A percentile compares a stretch with the other conserved stretches of the same genome.
phyloP scores from a whole-genome alignment of 371 early-diverging fungal genomes.

The Gilbertella persicaria region DNA sequence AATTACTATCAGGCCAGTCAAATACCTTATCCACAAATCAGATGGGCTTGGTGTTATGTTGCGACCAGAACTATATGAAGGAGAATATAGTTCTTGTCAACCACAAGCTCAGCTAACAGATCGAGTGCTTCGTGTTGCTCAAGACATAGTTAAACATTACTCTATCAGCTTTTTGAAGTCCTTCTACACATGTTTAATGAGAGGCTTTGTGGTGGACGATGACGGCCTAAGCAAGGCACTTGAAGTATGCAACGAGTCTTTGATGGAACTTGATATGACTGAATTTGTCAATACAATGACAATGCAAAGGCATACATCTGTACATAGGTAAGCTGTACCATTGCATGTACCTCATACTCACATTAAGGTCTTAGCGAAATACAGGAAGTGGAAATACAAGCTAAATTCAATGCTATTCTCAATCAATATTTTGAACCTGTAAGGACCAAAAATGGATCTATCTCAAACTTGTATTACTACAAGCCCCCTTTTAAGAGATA shows the following conservation, averaged over 20 bases:
- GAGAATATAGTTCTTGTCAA: conserved; percentile 26
- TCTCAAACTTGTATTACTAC: conserved; percentile 62
- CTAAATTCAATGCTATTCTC: conserved; percentile 57
- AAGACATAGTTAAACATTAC: conserved; percentile 43
- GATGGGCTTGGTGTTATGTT: conserved; percentile 41
- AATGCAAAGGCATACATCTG: conserved; percentile 40
- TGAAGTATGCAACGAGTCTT: conserved; percentile 59
- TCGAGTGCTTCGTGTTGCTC: conserved; percentile 35
- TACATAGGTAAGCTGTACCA: conserved; percentile 35
- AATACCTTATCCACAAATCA: conserved; percentile 38
- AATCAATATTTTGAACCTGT: conserved; percentile 65
- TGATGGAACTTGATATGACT: conserved; percentile 73
- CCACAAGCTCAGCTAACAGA: conserved; percentile 30
- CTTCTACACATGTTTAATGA: conserved; percentile 63
- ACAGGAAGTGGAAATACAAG: conserved; percentile 38
- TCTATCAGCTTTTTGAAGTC: conserved; percentile 64
- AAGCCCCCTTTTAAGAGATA: conserved; percentile 54
- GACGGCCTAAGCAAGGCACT: conserved; percentile 61
- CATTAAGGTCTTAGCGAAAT: conserved; percentile 30
- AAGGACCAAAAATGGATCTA: conserved; percentile 36
- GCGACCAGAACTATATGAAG: conserved; percentile 38
- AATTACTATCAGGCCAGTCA: conserved; percentile 23
- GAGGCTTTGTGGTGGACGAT: conserved; percentile 54
- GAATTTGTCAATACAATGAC: conserved; percentile 67
- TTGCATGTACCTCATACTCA: neutral